These are phyloP conservation scores for Dothideomycetes sp. DNA, from an alignment of 2,329 filamentous ascomycete species.

Conservation along the genomic window DNA sequence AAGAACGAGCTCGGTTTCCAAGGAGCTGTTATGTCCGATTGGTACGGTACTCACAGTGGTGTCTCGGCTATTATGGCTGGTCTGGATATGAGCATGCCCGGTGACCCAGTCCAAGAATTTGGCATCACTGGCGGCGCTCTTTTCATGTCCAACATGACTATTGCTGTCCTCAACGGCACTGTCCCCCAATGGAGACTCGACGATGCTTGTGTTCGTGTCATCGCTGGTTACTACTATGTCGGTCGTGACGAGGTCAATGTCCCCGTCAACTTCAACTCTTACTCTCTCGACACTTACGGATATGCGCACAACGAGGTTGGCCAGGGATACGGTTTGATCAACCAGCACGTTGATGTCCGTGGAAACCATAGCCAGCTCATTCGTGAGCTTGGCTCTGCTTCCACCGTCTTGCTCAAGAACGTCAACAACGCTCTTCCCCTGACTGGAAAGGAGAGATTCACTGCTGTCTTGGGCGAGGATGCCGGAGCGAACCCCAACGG, in stretches of 20 bases:
- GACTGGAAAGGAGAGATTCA: constrained; percentile 36
- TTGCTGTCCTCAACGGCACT: constrained; percentile 22
- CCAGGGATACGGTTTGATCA: constrained; percentile 47
- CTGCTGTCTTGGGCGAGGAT: constrained; percentile 43
- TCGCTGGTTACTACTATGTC: constrained; percentile 42
- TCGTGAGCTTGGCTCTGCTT: constrained; percentile 49
- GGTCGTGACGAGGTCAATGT: constrained; percentile 42
- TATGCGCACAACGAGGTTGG: constrained; percentile 54
- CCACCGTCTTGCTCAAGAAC: constrained; percentile 43
- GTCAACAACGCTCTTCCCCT: constrained; percentile 34
- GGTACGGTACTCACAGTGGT: constrained; percentile 55
- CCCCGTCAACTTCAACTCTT: constrained; percentile 37
- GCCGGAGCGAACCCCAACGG: constrained; percentile 37
- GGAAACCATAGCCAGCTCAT: constrained; percentile 62
- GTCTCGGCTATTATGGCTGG: constrained; percentile 51
- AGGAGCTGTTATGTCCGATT: constrained; percentile 59
- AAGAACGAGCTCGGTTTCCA: constrained; percentile 65
- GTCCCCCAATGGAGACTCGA: constrained; percentile 30
- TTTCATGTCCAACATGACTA: constrained; percentile 21
- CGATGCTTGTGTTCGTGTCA: constrained; percentile 36
- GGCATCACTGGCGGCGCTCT: constrained; percentile 17
- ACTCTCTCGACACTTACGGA: constrained; percentile 50
- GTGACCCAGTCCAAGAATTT: constrained; percentile 25
- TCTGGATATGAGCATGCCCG: constrained; percentile 60
- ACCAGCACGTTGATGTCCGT: constrained; percentile 73